Evolutionary conservation across 2,329 filamentous ascomycete species (phyloP), one percentile per base, ranked within the genome.

Genomic region (Cucurbitaria berberidis): DNA sequence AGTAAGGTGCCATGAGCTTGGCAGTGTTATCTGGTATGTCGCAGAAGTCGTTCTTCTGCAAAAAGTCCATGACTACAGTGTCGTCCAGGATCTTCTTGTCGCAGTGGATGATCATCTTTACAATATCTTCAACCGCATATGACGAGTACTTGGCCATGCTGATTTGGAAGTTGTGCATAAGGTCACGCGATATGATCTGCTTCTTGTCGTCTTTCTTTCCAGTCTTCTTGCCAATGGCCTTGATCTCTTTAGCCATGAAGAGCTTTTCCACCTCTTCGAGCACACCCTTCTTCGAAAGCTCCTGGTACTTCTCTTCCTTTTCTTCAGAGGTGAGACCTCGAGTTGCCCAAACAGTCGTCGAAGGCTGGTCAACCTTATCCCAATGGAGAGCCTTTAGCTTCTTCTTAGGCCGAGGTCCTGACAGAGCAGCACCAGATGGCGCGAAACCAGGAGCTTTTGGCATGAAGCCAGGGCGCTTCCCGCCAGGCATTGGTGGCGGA

Each of bases 371-470:
- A 48, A 99, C 91, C 81, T 98, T 98, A 78, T 99, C 95, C 93
- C 95, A 98, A 79, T 99, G 95, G 64, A 99, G 83, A 53, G 93
- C 93, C 86, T 99, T 99, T 76, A 99, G 91, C 82, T 98, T 99
- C 86, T 96, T 98, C 85, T 97, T 98, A 19, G 95, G 92, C 65
- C 93, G 83, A 46, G 92, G 90, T 55, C 92, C 89, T 30, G 91
- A 88, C 66, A 96, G 78, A 38, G 88, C 86, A 63, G 91, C 81
- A n/a, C n/a, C n/a, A 7, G 85, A 84, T 19, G 86, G 78, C 13
- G 82, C 70, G 51, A 81, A 80, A 27, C 83, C 81, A 61, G 60
- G 55, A 22, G 85, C 81, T 60, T 88, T 84, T 42, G 87, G 83
- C 57, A 96, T 77, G 78, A 89, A 97, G 58, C 91, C 88, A 7